These are phyloP conservation scores for Arabis alpina DNA, from an alignment of 345 rosid genomes.

Conservation along the genomic window DNA sequence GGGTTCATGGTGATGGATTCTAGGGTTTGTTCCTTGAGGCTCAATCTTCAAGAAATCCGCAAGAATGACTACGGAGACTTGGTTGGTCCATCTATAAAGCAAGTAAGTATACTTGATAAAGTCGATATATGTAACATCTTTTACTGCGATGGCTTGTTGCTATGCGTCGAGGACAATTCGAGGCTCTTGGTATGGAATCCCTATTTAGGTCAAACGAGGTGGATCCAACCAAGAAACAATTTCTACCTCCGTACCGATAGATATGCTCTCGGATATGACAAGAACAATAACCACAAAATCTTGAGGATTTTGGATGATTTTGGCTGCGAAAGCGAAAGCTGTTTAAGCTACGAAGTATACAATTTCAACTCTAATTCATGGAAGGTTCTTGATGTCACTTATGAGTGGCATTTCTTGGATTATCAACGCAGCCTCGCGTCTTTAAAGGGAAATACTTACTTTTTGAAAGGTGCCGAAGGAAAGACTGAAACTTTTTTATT, in stretches of 20 bases:
- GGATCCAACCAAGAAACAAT: not conserved
- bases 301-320: not conserved
- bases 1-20: not conserved
- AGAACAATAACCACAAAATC: constrained; percentile 13
- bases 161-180: not conserved
- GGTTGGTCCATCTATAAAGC: too few relatives aligned
- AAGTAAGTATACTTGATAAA: too few relatives aligned
- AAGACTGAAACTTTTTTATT: not conserved
- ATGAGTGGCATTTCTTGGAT: not conserved
- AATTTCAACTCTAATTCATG: not conserved
- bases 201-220: too few relatives aligned
- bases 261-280: not conserved
- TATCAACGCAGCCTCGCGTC: not conserved
- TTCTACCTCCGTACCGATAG: not conserved
- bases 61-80: not conserved
- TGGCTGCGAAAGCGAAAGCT: not conserved
- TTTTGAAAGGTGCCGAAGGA: not conserved
- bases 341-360: not conserved
- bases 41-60: not conserved
- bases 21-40: not conserved
- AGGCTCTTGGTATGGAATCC: not conserved
- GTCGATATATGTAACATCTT: not conserved
- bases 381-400: not conserved
- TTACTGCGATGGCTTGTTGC: not conserved
- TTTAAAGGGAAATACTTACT: not conserved